Conservation (phyloP, 106 monocot species). For the Agapanthus africanus region DNA sequence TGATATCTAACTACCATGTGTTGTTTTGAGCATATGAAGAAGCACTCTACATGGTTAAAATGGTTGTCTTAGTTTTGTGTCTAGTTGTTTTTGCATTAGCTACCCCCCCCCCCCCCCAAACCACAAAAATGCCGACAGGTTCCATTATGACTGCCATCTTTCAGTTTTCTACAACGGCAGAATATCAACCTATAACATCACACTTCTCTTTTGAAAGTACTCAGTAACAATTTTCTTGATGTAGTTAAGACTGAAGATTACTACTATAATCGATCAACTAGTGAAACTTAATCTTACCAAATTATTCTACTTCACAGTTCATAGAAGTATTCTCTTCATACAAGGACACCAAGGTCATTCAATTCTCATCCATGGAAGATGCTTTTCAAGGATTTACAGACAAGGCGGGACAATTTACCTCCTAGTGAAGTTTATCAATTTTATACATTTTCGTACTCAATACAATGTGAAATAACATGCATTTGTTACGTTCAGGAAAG, state of each 20-base stretch:
- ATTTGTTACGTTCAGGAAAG: conserved; percentile 26
- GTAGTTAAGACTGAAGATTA: no score
- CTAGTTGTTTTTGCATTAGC: no score
- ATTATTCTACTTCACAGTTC: neutral
- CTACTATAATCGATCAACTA: neutral
- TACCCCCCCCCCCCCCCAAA: no score
- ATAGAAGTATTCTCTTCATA: conserved; percentile 30
- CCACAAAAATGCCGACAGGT: no score
- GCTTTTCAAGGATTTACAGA: conserved; percentile 62
- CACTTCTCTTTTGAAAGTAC: no score
- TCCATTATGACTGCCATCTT: no score
- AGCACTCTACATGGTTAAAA: neutral
- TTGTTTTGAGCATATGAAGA: neutral
- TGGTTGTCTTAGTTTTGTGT: no score
- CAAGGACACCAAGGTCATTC: conserved; percentile 68
- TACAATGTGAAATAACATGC: conserved; percentile 5
- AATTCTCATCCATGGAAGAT: conserved; percentile 73
- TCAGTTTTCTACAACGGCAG: no score
- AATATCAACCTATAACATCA: no score
- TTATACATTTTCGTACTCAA: no score
- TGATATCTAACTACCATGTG: neutral
- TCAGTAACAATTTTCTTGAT: no score
- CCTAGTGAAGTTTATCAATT: no score
- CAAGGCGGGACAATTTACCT: conserved; percentile 29
- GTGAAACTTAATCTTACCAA: neutral